Evolutionary conservation across 805 yeast species (phyloP).

Genomic region (Candida orba): DNA sequence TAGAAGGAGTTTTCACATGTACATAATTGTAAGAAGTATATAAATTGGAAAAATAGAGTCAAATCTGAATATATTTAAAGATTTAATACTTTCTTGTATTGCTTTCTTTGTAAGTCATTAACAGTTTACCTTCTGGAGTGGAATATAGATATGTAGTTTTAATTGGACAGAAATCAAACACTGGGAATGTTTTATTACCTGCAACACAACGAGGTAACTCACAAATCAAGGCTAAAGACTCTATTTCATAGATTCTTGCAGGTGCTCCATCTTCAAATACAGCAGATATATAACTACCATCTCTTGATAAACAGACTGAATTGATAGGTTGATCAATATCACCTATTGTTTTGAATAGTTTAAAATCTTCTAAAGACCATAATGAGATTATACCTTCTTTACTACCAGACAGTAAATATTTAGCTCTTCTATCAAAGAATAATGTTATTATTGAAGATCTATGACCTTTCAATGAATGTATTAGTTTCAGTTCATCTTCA

Average conservation of each 20-base stretch:
- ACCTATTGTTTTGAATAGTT: slow-evolving; percentile 31
- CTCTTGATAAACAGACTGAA: slow-evolving; percentile 34
- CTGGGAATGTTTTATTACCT: slow-evolving; percentile 20
- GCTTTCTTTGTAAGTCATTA: not conserved
- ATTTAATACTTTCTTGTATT: not conserved
- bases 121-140: slow-evolving; percentile 19
- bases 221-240: slow-evolving; percentile 19
- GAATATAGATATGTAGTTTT: slow-evolving; percentile 22
- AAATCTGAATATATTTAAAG: not conserved
- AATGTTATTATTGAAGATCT: slow-evolving; percentile 42
- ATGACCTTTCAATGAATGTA: slow-evolving; percentile 34
- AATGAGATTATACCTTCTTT: slow-evolving; percentile 49
- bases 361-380: slow-evolving; percentile 39
- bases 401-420: slow-evolving; percentile 44
- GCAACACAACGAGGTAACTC: slow-evolving; percentile 13
- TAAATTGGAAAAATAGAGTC: not conserved
- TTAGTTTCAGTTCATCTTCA: slow-evolving; percentile 2
- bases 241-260: slow-evolving; percentile 32
- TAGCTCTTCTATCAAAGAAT: slow-evolving; percentile 46
- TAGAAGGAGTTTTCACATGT: not conserved
- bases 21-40: slow-evolving; percentile 1
- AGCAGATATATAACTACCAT: slow-evolving; percentile 39
- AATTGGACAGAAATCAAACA: slow-evolving; percentile 27
- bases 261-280: slow-evolving; percentile 37
- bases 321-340: slow-evolving; percentile 38